Evolutionary conservation across 495 filamentous ascomycete genomes (phyloP).

Genomic region (Penicillium coprophilum): DNA sequence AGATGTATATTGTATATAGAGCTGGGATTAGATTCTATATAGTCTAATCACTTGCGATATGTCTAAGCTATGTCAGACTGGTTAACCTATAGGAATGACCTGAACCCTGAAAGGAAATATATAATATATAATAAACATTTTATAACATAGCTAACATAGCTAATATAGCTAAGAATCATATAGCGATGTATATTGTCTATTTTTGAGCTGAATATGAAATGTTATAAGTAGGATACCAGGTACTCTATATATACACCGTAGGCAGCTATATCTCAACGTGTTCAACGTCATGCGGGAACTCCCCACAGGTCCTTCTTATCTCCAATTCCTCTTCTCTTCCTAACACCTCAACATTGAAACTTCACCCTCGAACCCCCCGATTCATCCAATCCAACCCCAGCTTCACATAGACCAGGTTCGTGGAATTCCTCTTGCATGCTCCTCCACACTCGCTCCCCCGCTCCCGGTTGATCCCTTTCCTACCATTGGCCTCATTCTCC

Average conservation of each 20-base stretch:
- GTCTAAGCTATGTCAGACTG: no score
- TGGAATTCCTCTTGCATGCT: conserved; percentile 11
- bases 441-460: conserved; percentile 17
- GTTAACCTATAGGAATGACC: no score
- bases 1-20: not conserved
- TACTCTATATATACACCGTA: not conserved
- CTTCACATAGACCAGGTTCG: conserved; percentile 21
- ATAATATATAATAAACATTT: no score
- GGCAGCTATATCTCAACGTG: not conserved
- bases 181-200: no score
- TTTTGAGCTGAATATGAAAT: no score
- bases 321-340: conserved; percentile 2
- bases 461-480: conserved; percentile 21
- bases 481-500: conserved; percentile 21
- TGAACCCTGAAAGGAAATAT: no score
- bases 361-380: not conserved
- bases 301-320: not conserved
- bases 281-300: conserved; percentile 6
- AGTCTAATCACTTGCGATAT: no score
- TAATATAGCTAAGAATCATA: no score
- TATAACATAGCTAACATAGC: no score
- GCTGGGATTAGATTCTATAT: not conserved
- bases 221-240: not conserved
- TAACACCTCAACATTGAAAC: not conserved
- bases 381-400: not conserved